These are phyloP conservation scores for Ogataea methylovora DNA, from an alignment of 805 yeast genomes.

Conservation along the genomic window DNA sequence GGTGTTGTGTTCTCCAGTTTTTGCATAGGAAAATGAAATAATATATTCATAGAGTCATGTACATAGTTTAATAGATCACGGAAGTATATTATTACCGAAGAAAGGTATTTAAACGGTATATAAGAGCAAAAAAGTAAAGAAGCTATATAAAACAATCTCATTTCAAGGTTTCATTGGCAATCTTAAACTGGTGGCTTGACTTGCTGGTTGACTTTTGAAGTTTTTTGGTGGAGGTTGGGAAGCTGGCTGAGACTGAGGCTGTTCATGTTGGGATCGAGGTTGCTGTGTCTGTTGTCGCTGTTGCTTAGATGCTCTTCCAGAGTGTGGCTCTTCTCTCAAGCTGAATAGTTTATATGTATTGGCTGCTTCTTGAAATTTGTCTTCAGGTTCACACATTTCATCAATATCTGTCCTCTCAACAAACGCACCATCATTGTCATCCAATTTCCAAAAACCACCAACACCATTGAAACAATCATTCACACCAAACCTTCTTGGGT, in stretches of 20 bases:
- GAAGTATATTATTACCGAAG: neutral
- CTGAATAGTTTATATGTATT: neutral
- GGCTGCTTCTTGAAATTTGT: neutral
- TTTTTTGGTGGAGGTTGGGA: no score
- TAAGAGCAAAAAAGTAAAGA: no score
- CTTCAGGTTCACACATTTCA: neutral
- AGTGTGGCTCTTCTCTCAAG: neutral
- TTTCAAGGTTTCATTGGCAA: no score
- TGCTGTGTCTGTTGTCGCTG: no score
- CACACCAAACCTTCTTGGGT: conserved; percentile 32
- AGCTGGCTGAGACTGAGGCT: no score
- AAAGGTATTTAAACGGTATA: neutral
- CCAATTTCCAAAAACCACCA: conserved; percentile 31
- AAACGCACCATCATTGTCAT: conserved; percentile 22
- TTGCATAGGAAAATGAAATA: conserved; percentile 76
- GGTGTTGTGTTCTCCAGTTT: conserved; percentile 89
- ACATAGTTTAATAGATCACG: neutral
- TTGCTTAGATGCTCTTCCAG: neutral
- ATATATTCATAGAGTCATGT: neutral
- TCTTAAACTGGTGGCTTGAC: no score
- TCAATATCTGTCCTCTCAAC: conserved; percentile 13
- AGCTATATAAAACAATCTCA: no score
- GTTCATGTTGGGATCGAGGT: no score
- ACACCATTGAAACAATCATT: conserved; percentile 17
- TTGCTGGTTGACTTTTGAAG: no score